Evolutionary conservation across 805 yeast genomes (phyloP), one percentile per base, ranked within the genome.

Genomic region (Wickerhamomyces pijperi): DNA sequence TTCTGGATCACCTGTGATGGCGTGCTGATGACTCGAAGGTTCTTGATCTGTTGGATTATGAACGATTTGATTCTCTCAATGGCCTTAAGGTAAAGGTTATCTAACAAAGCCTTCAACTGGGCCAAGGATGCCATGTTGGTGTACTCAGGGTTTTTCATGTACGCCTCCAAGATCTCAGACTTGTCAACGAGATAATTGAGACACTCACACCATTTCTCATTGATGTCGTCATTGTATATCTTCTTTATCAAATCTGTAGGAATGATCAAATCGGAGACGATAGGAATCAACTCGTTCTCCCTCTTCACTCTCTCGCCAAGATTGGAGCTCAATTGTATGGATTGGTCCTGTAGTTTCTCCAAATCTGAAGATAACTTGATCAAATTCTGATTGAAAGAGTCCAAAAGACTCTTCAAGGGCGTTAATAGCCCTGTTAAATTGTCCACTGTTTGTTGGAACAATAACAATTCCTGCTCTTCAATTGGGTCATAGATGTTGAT

Each of bases 1-100:
- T 68, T 67, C 57, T 92, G 97, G 13, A 88, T 65, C 1, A 67
- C 66, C 52, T 86, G 95, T 0, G 94, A 79, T 11, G 90, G 74
- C 0, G 78, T 75, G 3, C 73, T 70, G n/a, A 65, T 67, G 28
- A 55, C 57, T 40, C 97, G 67, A 18, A 92, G 58, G n/a, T 58
- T 51, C 46, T 83, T 80, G 41, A 92, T 80, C 45, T 78, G 74
- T 6, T 59, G 48, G 2, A 85, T 74, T 23, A 87, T 59, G 51
- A 62, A 80, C 54, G 80, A 82, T 44, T 94, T 70, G 3, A 84
- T 74, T 40, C 94, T 68, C 54, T 88, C 96, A 2, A 84, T 58
- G 1, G 84, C 75, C 49, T 82, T 79, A 18, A 61, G 54, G 35
- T 72, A 71, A 39, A 87, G 57, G n/a, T 70, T 55, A 1, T 67